phyloP scores from a whole-genome alignment of 2,329 filamentous ascomycete genomes.

The Cytospora piceae region DNA sequence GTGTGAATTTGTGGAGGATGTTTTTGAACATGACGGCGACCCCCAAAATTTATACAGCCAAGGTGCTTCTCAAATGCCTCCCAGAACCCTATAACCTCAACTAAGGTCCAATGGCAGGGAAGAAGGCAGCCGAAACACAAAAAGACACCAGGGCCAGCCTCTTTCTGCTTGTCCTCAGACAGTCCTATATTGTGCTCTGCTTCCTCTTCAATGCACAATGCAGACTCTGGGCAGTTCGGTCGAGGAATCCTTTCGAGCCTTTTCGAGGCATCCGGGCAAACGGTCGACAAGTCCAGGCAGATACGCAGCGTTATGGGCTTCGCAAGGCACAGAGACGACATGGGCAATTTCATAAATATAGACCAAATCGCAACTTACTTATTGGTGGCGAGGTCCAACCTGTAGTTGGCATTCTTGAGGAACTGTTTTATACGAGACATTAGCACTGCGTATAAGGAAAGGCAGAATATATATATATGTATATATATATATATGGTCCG shows the following conservation, averaged over 20 bases:
- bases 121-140: background rate
- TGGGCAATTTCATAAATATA: slow-evolving; percentile 17
- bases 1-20: slow-evolving; percentile 11
- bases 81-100: background rate
- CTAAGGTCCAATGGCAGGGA: background rate
- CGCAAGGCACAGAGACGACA: background rate
- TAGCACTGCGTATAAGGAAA: background rate
- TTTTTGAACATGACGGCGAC: slow-evolving; percentile 19
- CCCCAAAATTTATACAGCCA: background rate
- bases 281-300: slow-evolving; percentile 5
- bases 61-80: background rate
- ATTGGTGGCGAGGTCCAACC: slow-evolving; percentile 58
- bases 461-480: background rate
- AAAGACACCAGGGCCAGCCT: slow-evolving; percentile 4
- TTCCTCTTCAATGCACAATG: slow-evolving; percentile 2
- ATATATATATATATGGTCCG: background rate
- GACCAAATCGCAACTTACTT: slow-evolving; percentile 52
- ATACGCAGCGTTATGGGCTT: background rate
- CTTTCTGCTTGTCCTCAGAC: background rate
- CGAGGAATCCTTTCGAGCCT: slow-evolving; percentile 3
- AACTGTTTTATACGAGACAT: slow-evolving; percentile 44
- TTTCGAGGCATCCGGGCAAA: background rate
- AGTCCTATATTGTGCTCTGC: background rate
- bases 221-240: background rate
- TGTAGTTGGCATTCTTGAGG: slow-evolving; percentile 53